These are phyloP conservation scores for Neonectria faginata DNA, from an alignment of 2,329 filamentous ascomycete genomes.

Conservation along the genomic window DNA sequence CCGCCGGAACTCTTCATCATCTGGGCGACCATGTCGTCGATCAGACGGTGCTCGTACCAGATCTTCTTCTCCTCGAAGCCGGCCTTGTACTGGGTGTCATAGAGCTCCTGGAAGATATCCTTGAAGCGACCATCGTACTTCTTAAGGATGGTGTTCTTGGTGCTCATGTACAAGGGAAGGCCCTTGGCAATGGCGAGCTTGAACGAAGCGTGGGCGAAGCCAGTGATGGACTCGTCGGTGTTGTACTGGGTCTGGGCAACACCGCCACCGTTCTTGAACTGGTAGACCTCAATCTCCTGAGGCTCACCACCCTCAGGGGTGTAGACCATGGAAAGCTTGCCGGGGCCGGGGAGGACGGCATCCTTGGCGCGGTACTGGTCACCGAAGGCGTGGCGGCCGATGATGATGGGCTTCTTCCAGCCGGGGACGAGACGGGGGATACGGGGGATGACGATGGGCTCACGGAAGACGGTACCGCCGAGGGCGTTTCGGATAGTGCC, in stretches of 20 bases:
- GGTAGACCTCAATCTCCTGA: conserved; percentile 88
- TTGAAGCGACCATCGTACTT: conserved; percentile 99
- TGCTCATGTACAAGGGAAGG: conserved; percentile 98
- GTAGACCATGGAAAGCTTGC: conserved; percentile 94
- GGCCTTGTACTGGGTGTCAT: conserved; percentile 86
- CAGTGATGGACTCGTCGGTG: conserved; percentile 93
- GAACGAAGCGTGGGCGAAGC: conserved; percentile 96
- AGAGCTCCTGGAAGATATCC: conserved; percentile 99
- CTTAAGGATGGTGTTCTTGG: conserved; percentile 99
- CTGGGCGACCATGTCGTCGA: conserved; percentile 99
- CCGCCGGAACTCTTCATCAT: conserved; percentile 99
- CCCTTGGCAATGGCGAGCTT: conserved; percentile 91
- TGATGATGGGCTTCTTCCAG: conserved; percentile 99
- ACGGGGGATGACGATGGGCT: conserved; percentile 95
- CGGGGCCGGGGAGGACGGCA: conserved; percentile 81
- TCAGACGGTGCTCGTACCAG: conserved; percentile 99
- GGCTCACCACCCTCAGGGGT: conserved; percentile 86
- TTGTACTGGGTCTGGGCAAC: conserved; percentile 98
- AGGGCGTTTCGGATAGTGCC: conserved; percentile 83
- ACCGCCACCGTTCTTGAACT: conserved; percentile 88
- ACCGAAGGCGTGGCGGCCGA: conserved; percentile 97
- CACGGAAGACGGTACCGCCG: conserved; percentile 97
- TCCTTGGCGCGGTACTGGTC: conserved; percentile 99
- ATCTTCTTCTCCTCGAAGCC: conserved; percentile 92
- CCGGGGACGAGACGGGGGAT: conserved; percentile 94